phyloP scores from a whole-genome alignment of 169 alveolate species.

The Plasmodium adleri region DNA sequence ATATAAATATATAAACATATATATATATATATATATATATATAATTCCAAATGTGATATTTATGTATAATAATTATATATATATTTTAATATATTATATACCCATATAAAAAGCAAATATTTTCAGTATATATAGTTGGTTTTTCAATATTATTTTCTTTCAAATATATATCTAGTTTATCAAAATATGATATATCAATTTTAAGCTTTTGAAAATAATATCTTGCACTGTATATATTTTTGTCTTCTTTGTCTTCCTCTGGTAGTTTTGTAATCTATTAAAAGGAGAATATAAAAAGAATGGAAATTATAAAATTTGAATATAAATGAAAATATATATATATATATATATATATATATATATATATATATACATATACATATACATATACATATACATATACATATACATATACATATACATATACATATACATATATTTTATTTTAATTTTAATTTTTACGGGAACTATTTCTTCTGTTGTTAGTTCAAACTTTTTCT shows the following conservation, averaged over 20 bases:
- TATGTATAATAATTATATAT: background rate
- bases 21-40: background rate
- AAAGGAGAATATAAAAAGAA: background rate
- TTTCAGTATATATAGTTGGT: slow-evolving; percentile 68
- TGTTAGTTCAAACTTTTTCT: slow-evolving; percentile 79
- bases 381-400: background rate
- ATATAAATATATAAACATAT: background rate
- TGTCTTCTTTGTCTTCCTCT: slow-evolving; percentile 71
- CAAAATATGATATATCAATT: slow-evolving; percentile 70
- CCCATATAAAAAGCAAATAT: slow-evolving; percentile 74
- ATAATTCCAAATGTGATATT: background rate
- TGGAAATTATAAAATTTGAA: background rate
- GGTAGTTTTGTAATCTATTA: slow-evolving; percentile 55
- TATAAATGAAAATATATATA: background rate
- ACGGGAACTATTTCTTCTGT: slow-evolving; percentile 82
- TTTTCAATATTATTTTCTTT: slow-evolving; percentile 57
- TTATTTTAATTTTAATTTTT: background rate
- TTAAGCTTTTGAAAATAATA: slow-evolving; percentile 71
- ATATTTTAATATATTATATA: background rate
- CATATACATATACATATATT: background rate
- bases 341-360: background rate
- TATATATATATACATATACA: background rate
- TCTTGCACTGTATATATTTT: slow-evolving; percentile 60
- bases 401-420: background rate
- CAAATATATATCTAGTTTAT: slow-evolving; percentile 55